Base-by-base conservation (phyloP, 768 basidiomycete genomes). In the Xerocomus brunneocitrinus region DNA sequence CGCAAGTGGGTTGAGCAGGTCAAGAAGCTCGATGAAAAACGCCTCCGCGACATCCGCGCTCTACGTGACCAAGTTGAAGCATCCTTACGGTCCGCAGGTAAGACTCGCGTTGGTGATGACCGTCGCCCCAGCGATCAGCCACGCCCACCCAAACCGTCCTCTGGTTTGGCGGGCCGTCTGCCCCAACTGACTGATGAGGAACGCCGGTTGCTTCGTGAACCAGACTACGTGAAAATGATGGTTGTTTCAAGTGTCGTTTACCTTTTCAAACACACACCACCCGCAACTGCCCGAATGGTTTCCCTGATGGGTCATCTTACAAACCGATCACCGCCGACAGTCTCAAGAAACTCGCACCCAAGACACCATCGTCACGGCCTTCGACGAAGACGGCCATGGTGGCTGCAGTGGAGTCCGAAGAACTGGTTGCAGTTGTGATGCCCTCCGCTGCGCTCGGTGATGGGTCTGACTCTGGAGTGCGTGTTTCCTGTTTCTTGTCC, bases 401-500 rank as follows among this genome's bases (percentile, higher is more conserved):
- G 0, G 40, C 40, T 4, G 24, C 39, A 1, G 45, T 56, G 7
- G 40, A 30, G 5, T 8, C 47, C 16, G 31, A 60, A 28, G 13
- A 55, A 8, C 3, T 30, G 3, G 41, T 54, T 0, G 50, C 54
- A 0, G 58, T 58, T 3, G 32, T 56, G 0, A 49, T 59, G 41
- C 50, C 52, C 0, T 51, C 49, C 0, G 44, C 57, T 6, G 35
- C 19, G 31, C 24, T 46, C 35, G 46, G 46, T 0, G 32, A 47
- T 8, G 35, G 35, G 1, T 28, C 22, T 8, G 57, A 60, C 8
- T 51, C 53, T 3, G 40, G 47, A 60, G 54, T 56, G 56, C 28
- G 34, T 57, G 1, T 34, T 48, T 9, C 54, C 57, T 1, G 8
- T 55, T 25, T 53, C 35, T 3, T 22, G 14, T 16, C n/a, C 53